A percentile compares a stretch with the other conserved stretches of the same genome.
These are phyloP conservation scores for Ambrosia hybrid DNA, from an alignment of 140 eudicot species.

Conservation along the genomic window DNA sequence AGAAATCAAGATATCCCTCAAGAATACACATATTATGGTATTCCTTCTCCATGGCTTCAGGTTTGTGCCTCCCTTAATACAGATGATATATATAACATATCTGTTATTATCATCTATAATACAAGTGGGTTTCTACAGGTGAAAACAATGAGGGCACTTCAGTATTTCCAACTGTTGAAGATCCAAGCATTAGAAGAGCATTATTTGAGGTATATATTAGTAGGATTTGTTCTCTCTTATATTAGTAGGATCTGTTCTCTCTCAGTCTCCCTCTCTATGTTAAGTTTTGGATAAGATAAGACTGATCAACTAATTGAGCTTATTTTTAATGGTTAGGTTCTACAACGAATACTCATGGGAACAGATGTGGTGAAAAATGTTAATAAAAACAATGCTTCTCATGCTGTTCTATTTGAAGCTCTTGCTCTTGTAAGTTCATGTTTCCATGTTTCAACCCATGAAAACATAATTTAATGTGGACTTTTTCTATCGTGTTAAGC, in stretches of 20 bases:
- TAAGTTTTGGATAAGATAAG: conserved; percentile 11
- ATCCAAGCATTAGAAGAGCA: conserved; percentile 90
- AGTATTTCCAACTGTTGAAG: conserved; percentile 98
- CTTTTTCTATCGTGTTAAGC: conserved; percentile 3
- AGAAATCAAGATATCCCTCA: conserved; percentile 96
- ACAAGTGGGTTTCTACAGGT: conserved; percentile 55
- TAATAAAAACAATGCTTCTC: conserved; percentile 98
- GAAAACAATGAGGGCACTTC: conserved; percentile 99
- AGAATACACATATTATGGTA: conserved; percentile 95
- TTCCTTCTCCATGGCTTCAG: conserved; percentile 99
- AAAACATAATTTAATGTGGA: conserved; percentile 5
- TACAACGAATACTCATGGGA: conserved; percentile 95
- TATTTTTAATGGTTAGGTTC: conserved; percentile 48
- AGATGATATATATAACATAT: neutral
- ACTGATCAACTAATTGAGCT: conserved; percentile 20
- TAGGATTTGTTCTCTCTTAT: neutral
- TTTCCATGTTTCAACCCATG: neutral
- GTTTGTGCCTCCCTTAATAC: conserved; percentile 43
- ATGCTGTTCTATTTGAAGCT: conserved; percentile 97
- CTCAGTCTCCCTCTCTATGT: neutral
- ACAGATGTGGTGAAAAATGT: conserved; percentile 98
- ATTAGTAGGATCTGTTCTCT: neutral
- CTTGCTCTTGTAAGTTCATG: conserved; percentile 86
- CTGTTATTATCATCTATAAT: neutral
- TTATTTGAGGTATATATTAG: conserved; percentile 72